Base-by-base conservation (phyloP, 306 rosid species). In the Astragalus glycyphyllos region DNA sequence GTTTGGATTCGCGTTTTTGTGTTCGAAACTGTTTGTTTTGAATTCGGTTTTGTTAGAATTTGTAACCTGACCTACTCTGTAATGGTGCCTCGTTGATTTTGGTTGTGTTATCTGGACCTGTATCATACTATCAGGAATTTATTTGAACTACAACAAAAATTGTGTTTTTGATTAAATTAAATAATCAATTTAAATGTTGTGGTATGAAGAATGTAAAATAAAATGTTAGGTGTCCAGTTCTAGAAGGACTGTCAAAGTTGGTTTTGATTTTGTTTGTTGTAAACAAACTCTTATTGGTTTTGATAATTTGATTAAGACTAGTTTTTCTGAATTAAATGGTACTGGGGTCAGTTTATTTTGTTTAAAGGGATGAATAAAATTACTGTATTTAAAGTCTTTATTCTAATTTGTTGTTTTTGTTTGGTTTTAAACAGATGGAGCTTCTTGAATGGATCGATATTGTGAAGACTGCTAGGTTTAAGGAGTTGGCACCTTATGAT, bases 401-500 rank as follows among this genome's bases (percentile, higher is more conserved):
- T 35, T 51, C 55, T 48, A 40, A 53, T 62, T 15, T 13, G 16
- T 0, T 14, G 9, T 53, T 67, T 2, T 50, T 6, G 5, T n/a
- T 20, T n/a, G n/a, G 29, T 6, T 69, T 9, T 26, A 0, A 49
- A 46, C 75, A 89, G 96, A 72, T 89, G 66, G 96, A 90, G 76
- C 89, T 85, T 48, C 96, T 93, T 0, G 90, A 88, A 14, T 90
- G 90, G 91, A 80, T 87, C 0, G 96, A 90, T 26, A 71, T 87
- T 6, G 96, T 87, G 3, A 90, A 90, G 82, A 90, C 96, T 12
- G 96, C 85, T 4, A 81, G 38, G 9, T 87, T 87, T 72, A 90
- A 90, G 66, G 96, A 90, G 58, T 77, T 90, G 57, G 91, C 96
- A 41, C 96, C 96, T 0, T 90, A 90, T 62, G 96, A 90, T 68